Evolutionary conservation across 2,329 filamentous ascomycete species (phyloP), one percentile per base, ranked within the genome.

Genomic region (Arthrobotrys iridis): DNA sequence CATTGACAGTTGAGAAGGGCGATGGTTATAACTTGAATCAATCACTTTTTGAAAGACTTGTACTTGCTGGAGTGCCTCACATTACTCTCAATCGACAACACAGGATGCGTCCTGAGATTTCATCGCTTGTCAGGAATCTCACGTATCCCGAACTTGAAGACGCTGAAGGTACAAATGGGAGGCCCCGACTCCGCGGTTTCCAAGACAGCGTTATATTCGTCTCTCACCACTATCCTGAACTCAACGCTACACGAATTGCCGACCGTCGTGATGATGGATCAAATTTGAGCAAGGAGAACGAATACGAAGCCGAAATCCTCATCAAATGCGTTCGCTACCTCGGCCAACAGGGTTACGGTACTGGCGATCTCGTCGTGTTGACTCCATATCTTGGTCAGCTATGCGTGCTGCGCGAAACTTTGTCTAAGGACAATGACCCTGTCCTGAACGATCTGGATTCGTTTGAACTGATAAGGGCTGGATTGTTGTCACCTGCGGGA

Each of bases 311-410:
- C 0, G 80, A 87, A 0, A 89, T 93, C 85, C 85, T 90, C 0
- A 79, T 92, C 18, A 88, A 86, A 77, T 86, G 85, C 59, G 87
- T 93, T 0, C 85, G 85, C 5, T 92, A 92, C 77, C 81, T 93
- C 0, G 88, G 83, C 0, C 91, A 92, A 77, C 91, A 93, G 77
- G 89, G 90, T 0, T 93, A 93, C 78, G 84, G 85, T 4, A 88
- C 88, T 0, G 83, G 87, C 2, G 82, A 90, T 2, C 83, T 93
- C 10, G 90, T 92, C 0, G 83, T 93, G 0, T 80, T 93, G 0
- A 92, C 89, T 0, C 91, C 91, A 0, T 93, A 93, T 77, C 83
- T 93, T 0, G 90, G 90, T 0, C 90, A 93, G 77, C 80, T 93
- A 0, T 85, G 82, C 3, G 82, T 90, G 0, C 82, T 93, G 1